Base-by-base conservation (phyloP, 208 protist species). In the Sergeia podlipaevii region DNA sequence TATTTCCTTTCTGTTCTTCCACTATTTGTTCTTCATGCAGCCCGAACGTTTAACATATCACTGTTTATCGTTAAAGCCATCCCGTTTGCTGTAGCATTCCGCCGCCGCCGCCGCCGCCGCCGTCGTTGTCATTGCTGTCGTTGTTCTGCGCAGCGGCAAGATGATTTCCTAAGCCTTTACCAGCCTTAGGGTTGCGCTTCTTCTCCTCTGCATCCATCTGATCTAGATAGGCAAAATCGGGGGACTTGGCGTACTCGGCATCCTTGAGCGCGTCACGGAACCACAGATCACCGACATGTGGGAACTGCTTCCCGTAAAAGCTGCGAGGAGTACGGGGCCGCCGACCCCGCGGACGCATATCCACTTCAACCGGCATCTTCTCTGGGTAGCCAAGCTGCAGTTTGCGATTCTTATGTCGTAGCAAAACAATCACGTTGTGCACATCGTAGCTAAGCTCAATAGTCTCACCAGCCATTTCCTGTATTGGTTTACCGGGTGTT, bases 251-350 rank as follows among this genome's bases (percentile, higher is more conserved):
- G 15, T 32, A 33, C 17, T 27, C 32, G 5, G 59, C 68, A 53
- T 75, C 53, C 5, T 84, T 53, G 11, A 86, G 47, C 8, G 75
- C 77, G 18, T 42, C 47, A 18, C 46, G 50, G 51, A 85, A 90
- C 79, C 82, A 90, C 20, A 63, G 45, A 2, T 75, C 58, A 2
- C 75, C 75, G 7, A 76, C 20, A 8, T 62, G 50, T 13, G 64
- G 60, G 21, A 59, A 60, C 2, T 47, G 45, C 1, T 54, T 63
- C 3, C 82, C 82, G 52, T 90, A 90, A 55, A 90, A 90, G 65
- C 73, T 81, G 39, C 74, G 67, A 28, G 78, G 82, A 10, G 82
- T 81, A 32, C 65, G 74, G 41, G 78, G 71, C 7, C 82, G 72
- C 1, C 78, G 74, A 54, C 61, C 42, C 28, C 63, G 58, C 4